Evolutionary conservation across 2,329 filamentous ascomycete species (phyloP), one percentile per base, ranked within the genome.

Genomic region (Cercospora brassicicola): DNA sequence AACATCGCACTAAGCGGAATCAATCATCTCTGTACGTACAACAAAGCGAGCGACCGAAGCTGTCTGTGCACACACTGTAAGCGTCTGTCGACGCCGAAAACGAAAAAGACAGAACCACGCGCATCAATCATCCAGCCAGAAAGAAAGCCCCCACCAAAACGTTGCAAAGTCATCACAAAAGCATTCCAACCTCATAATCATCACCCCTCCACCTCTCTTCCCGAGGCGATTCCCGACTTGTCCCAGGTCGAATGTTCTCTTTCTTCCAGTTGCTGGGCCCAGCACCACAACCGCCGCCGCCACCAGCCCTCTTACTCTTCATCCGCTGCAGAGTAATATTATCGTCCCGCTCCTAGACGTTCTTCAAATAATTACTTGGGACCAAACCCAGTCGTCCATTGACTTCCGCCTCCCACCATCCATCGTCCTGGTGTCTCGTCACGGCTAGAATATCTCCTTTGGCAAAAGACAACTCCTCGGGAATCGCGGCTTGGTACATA

Each of bases 401-500:
- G 48, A 97, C 88, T 79, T 97, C 94, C 11, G 96, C 96, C 82
- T 99, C 95, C 95, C 96, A 99, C 95, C 95, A 99, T 20, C 95
- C 95, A 77, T 99, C 95, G 78, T 99, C 95, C 81, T 99, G 95
- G 76, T 96, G 88, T 68, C 94, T 87, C 57, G 97, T 84, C 13
- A 99, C 89, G 2, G 94, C 93, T 13, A 99, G 84, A 67, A 94
- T 89, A 77, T 99, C 96, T 59, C 94, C 94, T 82, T 99, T 99
- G 57, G 86, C 85, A 79, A 99, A 99, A 13, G 91, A 91, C 20
- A 99, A 83, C 81, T 99, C 96, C 78, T 98, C 95, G 0, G 94
- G 93, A 67, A 99, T 99, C 23, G 93, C 94, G 2, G 95, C 93
- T 76, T 91, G 89, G 79, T 99, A 99, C 83, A 92, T 89, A 80